Evolutionary conservation across 345 rosid genomes (phyloP).

Genomic region (Camelina hispida): DNA sequence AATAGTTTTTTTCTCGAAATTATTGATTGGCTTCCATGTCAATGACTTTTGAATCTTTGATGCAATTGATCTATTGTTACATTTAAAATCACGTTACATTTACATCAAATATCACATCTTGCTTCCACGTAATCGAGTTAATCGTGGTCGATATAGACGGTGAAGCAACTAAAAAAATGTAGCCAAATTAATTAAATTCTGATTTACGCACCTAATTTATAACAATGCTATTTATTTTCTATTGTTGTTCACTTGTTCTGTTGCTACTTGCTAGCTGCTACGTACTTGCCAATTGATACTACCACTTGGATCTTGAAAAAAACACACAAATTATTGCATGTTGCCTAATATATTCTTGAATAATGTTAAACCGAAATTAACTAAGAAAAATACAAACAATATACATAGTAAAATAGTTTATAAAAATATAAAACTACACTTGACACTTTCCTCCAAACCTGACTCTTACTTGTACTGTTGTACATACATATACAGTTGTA

Average conservation of each 20-base stretch:
- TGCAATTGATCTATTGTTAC: neutral
- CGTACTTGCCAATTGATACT: no score
- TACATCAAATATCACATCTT: constrained; percentile 14
- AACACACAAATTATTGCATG: no score
- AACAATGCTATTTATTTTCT: no score
- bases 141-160: neutral
- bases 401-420: neutral
- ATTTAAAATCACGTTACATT: neutral
- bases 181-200: no score
- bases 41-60: neutral
- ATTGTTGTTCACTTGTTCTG: no score
- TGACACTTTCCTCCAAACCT: constrained; percentile 13
- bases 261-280: no score
- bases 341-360: no score
- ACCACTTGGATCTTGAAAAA: no score
- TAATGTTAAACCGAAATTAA: neutral
- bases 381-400: constrained; percentile 6
- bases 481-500: neutral
- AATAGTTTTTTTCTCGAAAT: neutral
- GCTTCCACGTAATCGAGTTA: neutral
- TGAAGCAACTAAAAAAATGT: neutral
- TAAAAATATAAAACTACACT: neutral
- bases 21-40: neutral
- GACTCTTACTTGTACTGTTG: neutral
- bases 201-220: no score